Base-by-base conservation (phyloP, 371 early-diverging fungal genomes). In the Syncephalastrum sp. region DNA sequence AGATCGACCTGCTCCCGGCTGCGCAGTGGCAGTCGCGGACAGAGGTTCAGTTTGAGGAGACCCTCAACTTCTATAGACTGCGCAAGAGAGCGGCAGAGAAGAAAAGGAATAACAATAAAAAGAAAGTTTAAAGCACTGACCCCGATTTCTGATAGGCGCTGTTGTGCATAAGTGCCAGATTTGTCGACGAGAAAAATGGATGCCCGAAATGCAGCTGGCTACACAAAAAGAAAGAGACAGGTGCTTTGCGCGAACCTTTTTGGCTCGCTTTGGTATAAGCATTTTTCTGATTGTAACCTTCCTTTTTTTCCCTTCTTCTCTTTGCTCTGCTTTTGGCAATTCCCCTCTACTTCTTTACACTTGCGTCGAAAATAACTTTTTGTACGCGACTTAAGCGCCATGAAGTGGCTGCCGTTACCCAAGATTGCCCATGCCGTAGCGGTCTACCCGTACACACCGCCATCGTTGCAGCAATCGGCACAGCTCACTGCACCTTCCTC, bases 361-460 rank as follows among this genome's bases (percentile, higher is more conserved):
- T 27, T 47, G 13, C 50, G 24, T 24, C 54, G 42, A 54, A 54
- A 33, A 47, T n/a, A 56, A 50, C 27, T n/a, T 29, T 16, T 15
- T 46, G 15, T 21, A 33, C 7, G 27, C 23, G 42, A 29, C 17
- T 17, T n/a, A 47, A 53, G 42, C 25, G 59, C 55, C 62, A 74
- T 70, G 75, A 76, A 72, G 72, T 81, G 81, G 81, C 60, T 74
- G 43, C 81, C 81, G 42, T 60, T 81, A 49, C 75, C 78, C 13
- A 75, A 77, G 60, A 74, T 81, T 59, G 78, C 76, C 25, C 72
- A 81, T 60, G 81, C 69, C 16, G 73, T 73, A 41, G 81, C 78
- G 42, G 68, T 77, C 38, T 75, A 78, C 49, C 82, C 82, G 50
- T 82, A 74, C 54, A 68, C 68, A 47, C 82, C 82, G 41, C 52